These are phyloP conservation scores for Sphagnum tenellum DNA, from an alignment of 225 moss, liverwort and hornwort genomes.

Conservation along the genomic window DNA sequence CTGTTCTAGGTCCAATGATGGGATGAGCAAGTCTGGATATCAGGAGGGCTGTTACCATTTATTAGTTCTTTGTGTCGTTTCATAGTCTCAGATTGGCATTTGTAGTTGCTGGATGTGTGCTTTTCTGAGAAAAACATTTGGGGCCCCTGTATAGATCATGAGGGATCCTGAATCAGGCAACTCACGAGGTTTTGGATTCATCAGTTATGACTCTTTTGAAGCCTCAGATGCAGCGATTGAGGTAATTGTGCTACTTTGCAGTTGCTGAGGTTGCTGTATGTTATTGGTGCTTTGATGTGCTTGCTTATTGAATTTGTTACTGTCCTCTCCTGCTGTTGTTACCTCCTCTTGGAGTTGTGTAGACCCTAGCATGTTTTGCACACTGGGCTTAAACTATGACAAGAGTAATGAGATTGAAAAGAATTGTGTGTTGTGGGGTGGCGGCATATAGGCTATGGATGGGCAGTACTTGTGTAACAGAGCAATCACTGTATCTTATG, in stretches of 20 bases:
- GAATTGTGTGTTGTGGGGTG: not conserved
- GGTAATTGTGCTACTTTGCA: conserved; percentile 19
- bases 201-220: conserved; percentile 98
- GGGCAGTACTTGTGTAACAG: conserved; percentile 98
- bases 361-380: too few species aligned
- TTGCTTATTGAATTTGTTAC: too few species aligned
- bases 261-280: too few species aligned
- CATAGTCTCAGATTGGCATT: not conserved
- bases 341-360: too few species aligned
- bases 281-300: too few species aligned
- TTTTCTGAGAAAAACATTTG: not conserved
- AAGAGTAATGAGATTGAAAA: too few species aligned
- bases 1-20: not conserved
- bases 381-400: too few species aligned
- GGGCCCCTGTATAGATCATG: conserved; percentile 59
- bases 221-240: conserved; percentile 97
- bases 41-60: too few species aligned
- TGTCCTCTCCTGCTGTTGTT: too few species aligned
- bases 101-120: not conserved
- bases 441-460: conserved; percentile 77
- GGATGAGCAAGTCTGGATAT: not conserved
- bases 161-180: conserved; percentile 99
- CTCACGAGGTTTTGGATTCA: conserved; percentile 94
- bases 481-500: conserved; percentile 94
- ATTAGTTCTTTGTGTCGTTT: not conserved